Percentiles rank a stretch among this genome's conserved stretches.
These are phyloP conservation scores for Cystofilobasidium capitatum DNA, from an alignment of 768 basidiomycete genomes.

Conservation along the genomic window DNA sequence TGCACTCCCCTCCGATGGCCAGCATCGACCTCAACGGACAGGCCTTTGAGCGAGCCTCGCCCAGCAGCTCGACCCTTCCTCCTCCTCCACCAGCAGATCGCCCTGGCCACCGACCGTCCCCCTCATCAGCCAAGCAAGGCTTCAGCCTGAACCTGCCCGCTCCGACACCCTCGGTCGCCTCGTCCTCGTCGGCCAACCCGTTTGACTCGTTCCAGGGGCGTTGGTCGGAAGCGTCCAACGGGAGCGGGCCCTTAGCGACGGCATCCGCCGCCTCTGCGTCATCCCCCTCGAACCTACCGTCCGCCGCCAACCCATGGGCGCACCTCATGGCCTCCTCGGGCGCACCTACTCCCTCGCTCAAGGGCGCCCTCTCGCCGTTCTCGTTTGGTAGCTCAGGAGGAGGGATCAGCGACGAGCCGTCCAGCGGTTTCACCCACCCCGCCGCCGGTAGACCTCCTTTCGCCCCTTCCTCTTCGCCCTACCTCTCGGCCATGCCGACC, in stretches of 20 bases:
- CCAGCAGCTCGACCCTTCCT: too few species aligned
- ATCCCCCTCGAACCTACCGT: background rate
- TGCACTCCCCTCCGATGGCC: too few species aligned
- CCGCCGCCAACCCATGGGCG: conserved; percentile 20
- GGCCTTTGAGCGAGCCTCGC: too few species aligned
- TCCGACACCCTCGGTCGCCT: background rate
- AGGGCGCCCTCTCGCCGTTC: conserved; percentile 18
- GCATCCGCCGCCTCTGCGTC: background rate
- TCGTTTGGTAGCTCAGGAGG: background rate
- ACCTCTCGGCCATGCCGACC: background rate
- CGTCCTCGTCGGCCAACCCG: background rate
- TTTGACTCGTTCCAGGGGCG: background rate
- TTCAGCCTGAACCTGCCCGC: background rate
- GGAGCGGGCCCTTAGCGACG: background rate
- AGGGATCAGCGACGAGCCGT: background rate
- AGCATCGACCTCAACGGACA: too few species aligned
- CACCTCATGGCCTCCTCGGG: conserved; percentile 24
- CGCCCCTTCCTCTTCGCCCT: background rate
- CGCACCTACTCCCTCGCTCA: conserved; percentile 23
- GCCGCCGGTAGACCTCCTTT: background rate
- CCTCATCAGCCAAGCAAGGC: background rate
- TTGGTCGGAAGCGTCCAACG: background rate
- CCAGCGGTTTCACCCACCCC: too few species aligned
- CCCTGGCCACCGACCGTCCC: background rate
- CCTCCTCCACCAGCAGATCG: too few species aligned